These are phyloP conservation scores for Neurospora cerealis DNA, from an alignment of 495 filamentous ascomycete species.

Conservation along the genomic window DNA sequence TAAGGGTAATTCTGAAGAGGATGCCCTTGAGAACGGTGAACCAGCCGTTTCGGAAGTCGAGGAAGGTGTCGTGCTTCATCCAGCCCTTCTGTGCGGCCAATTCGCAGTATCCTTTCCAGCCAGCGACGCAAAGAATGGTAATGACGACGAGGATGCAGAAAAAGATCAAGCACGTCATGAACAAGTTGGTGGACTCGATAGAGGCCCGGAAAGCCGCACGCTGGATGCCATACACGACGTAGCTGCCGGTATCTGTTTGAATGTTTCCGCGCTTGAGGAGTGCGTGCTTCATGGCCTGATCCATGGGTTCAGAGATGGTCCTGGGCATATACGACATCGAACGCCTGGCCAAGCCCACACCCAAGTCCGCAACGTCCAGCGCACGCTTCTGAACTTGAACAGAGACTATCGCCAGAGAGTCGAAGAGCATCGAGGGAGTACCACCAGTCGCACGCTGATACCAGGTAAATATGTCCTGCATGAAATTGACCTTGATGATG, in stretches of 20 bases:
- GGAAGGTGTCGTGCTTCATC: slow-evolving; percentile 82
- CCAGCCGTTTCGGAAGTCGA: slow-evolving; percentile 86
- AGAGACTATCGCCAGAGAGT: slow-evolving; percentile 63
- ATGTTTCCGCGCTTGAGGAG: slow-evolving; percentile 37
- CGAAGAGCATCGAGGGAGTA: slow-evolving; percentile 71
- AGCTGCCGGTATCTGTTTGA: slow-evolving; percentile 41
- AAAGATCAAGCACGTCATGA: slow-evolving; percentile 84
- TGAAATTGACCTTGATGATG: slow-evolving; percentile 78
- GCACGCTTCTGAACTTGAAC: slow-evolving; percentile 78
- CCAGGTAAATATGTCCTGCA: slow-evolving; percentile 88
- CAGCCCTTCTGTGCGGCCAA: slow-evolving; percentile 57
- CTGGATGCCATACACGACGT: slow-evolving; percentile 78
- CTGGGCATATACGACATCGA: slow-evolving; percentile 42
- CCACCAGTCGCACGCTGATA: slow-evolving; percentile 93
- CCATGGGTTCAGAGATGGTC: slow-evolving; percentile 32
- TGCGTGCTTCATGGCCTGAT: slow-evolving; percentile 14
- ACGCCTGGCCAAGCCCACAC: slow-evolving; percentile 35
- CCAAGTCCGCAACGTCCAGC: slow-evolving; percentile 21
- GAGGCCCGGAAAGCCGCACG: slow-evolving; percentile 78
- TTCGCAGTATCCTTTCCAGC: slow-evolving; percentile 80
- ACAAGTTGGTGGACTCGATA: slow-evolving; percentile 90
- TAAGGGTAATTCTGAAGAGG: slow-evolving; percentile 83
- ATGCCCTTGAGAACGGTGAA: slow-evolving; percentile 59
- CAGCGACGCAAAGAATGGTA: slow-evolving; percentile 59
- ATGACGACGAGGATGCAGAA: slow-evolving; percentile 66